Conservation (phyloP, 805 yeast genomes). For the Spathaspora boniae region DNA sequence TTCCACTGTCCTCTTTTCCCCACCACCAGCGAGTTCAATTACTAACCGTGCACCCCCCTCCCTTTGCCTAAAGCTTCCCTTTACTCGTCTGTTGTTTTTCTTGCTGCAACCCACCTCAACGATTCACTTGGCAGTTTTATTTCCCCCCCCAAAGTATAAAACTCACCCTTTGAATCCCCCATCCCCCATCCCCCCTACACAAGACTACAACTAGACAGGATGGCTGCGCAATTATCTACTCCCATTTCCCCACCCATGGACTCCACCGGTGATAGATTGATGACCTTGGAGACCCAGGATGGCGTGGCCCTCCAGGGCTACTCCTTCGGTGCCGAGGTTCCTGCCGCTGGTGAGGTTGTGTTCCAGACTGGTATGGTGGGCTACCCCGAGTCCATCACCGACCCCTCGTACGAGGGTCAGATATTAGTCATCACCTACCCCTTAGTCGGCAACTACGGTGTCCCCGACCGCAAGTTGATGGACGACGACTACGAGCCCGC, state of each 20-base stretch:
- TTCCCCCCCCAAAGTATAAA: not conserved
- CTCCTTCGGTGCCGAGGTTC: slow-evolving; percentile 89
- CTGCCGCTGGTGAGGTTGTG: slow-evolving; percentile 95
- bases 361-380: slow-evolving; percentile 99
- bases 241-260: slow-evolving; percentile 92
- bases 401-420: slow-evolving; percentile 98
- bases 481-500: slow-evolving; percentile 64
- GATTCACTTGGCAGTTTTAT: not conserved
- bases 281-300: slow-evolving; percentile 85
- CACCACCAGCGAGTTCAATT: too few relatives aligned
- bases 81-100: slow-evolving; percentile 2
- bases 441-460: slow-evolving; percentile 97
- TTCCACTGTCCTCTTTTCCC: too few relatives aligned
- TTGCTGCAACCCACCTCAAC: slow-evolving; percentile 1
- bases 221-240: slow-evolving; percentile 33
- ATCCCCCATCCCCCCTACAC: slow-evolving; percentile 1
- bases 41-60: too few relatives aligned
- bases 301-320: slow-evolving; percentile 88
- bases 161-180: not conserved
- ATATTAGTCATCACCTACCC: slow-evolving; percentile 96
- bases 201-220: not conserved
- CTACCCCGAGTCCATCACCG: slow-evolving; percentile 96
- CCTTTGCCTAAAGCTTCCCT: too few relatives aligned
- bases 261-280: slow-evolving; percentile 73
- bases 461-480: slow-evolving; percentile 74